These are phyloP conservation scores for Wickerhamomyces alni DNA, from an alignment of 805 yeast genomes.

Conservation along the genomic window DNA sequence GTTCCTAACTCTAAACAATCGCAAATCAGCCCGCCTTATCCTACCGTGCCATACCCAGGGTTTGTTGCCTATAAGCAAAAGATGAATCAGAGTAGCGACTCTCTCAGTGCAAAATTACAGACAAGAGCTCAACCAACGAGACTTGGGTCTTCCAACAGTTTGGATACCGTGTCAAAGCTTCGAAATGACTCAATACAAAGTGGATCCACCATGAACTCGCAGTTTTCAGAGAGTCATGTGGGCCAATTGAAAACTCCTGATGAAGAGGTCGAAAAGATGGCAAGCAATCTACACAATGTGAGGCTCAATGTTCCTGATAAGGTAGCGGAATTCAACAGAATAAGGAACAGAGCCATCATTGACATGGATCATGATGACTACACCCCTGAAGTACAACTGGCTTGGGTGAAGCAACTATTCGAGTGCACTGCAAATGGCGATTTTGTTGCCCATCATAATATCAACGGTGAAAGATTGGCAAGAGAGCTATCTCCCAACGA, in stretches of 20 bases:
- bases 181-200: background rate
- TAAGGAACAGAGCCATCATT: conserved; percentile 27
- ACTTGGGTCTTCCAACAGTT: background rate
- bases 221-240: background rate
- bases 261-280: background rate
- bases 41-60: background rate
- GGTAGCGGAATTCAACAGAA: conserved; percentile 23
- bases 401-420: conserved; percentile 54
- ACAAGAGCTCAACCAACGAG: background rate
- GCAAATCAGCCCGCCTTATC: background rate
- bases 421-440: conserved; percentile 39
- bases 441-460: conserved; percentile 36
- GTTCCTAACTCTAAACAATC: no score
- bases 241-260: background rate
- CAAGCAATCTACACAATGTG: background rate
- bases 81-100: background rate
- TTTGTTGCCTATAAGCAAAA: background rate
- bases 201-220: background rate
- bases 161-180: background rate
- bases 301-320: conserved; percentile 17
- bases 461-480: conserved; percentile 39
- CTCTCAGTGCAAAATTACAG: background rate
- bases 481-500: conserved; percentile 35
- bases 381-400: conserved; percentile 49
- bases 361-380: conserved; percentile 29